Conservation (phyloP, 306 rosid species). For the Macrotyloma uniflorum region DNA sequence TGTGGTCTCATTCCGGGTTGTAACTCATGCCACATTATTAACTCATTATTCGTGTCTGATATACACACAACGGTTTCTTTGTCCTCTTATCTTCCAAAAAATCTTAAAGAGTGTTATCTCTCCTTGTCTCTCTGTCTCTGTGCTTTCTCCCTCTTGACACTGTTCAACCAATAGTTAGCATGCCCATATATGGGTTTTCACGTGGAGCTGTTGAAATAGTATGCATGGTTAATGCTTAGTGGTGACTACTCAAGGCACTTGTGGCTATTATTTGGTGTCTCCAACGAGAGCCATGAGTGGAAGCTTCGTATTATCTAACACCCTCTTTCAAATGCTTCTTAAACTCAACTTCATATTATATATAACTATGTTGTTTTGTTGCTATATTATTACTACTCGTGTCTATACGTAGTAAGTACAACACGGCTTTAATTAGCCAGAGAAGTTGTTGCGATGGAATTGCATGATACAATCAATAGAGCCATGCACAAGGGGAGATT, state of each 20-base stretch:
- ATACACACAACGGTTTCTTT: constrained; percentile 15
- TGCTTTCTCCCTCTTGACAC: constrained; percentile 10
- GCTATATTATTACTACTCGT: background rate
- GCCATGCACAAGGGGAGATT: constrained; percentile 54
- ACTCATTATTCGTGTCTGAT: constrained; percentile 24
- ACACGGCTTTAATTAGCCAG: background rate
- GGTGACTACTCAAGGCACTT: constrained; percentile 68
- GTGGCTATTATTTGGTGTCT: constrained; percentile 62
- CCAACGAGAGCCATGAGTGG: constrained; percentile 57
- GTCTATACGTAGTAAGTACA: background rate
- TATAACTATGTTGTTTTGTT: background rate
- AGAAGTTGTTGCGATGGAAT: background rate
- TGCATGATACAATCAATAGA: constrained; percentile 2
- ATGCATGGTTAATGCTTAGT: constrained; percentile 59
- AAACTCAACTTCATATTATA: background rate
- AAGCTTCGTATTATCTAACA: constrained; percentile 70
- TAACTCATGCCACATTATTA: constrained; percentile 18
- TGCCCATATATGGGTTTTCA: constrained; percentile 46
- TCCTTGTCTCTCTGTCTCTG: background rate
- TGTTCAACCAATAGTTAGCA: constrained; percentile 51
- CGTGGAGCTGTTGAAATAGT: constrained; percentile 57
- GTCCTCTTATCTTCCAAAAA: constrained; percentile 31
- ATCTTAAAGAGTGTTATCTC: background rate
- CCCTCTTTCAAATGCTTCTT: background rate
- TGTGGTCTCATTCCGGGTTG: constrained; percentile 34